Conservation (phyloP, 1,284 basidiomycete species). For the Polyporus tsugae region DNA sequence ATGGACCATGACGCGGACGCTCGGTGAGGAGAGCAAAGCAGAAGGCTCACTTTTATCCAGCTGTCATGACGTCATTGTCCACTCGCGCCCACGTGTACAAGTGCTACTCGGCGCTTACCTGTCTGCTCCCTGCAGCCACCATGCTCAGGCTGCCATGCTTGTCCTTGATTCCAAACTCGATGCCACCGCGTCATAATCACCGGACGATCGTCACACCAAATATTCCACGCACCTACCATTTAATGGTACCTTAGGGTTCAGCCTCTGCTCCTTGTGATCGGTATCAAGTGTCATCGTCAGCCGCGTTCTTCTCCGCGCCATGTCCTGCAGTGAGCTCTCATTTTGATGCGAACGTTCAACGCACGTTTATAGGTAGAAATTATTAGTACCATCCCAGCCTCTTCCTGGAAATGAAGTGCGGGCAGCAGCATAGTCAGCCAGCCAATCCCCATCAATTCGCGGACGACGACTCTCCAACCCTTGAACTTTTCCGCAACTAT, state of each 20-base stretch:
- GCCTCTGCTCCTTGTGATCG: no score
- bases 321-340: background rate
- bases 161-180: no score
- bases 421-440: background rate
- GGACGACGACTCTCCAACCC: background rate
- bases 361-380: no score
- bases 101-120: background rate
- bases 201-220: no score
- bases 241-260: no score
- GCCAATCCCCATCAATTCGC: background rate
- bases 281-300: background rate
- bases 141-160: background rate
- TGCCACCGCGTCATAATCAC: no score
- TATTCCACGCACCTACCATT: no score
- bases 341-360: no score
- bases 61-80: background rate
- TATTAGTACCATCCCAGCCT: background rate
- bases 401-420: background rate
- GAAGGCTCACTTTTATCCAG: constrained; percentile 8
- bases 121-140: background rate
- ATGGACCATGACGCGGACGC: background rate
- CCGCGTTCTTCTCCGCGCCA: background rate
- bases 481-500: no score
- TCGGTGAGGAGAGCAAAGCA: constrained; percentile 4
- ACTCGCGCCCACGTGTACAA: background rate